phyloP scores from a whole-genome alignment of 495 filamentous ascomycete species.

The Tuber melanosporum region DNA sequence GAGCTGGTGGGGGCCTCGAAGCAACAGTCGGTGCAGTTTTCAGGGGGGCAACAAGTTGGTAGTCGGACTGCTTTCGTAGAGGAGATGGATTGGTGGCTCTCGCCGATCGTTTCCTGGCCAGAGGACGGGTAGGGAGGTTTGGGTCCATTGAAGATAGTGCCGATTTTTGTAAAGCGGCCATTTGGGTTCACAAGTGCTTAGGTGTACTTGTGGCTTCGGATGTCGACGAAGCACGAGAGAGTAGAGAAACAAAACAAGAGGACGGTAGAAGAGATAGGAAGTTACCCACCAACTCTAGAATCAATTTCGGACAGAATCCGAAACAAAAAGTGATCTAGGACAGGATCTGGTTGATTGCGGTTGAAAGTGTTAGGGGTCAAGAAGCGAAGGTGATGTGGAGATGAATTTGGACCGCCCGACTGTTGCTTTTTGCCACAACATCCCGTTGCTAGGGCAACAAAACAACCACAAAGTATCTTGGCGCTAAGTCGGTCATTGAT shows the following conservation, averaged over 20 bases:
- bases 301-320: background rate
- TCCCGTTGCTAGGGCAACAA: background rate
- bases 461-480: background rate
- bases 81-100: constrained; percentile 31
- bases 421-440: background rate
- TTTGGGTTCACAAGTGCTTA: background rate
- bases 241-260: background rate
- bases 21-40: constrained; percentile 20
- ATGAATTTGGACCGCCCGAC: background rate
- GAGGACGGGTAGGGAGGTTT: constrained; percentile 28
- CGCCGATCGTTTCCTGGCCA: constrained; percentile 20
- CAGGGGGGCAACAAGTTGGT: constrained; percentile 38
- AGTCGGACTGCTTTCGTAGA: constrained; percentile 41
- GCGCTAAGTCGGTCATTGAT: background rate
- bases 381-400: background rate
- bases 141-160: constrained; percentile 35
- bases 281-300: background rate
- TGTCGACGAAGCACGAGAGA: background rate
- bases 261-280: background rate
- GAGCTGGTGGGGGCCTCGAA: constrained; percentile 9
- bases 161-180: background rate
- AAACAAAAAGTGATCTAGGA: background rate
- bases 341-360: background rate
- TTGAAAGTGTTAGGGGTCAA: background rate
- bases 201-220: background rate